Evolutionary conservation across 192 early-diverging fungal genomes (phyloP).

Genomic region (Umbelopsis ramanniana): DNA sequence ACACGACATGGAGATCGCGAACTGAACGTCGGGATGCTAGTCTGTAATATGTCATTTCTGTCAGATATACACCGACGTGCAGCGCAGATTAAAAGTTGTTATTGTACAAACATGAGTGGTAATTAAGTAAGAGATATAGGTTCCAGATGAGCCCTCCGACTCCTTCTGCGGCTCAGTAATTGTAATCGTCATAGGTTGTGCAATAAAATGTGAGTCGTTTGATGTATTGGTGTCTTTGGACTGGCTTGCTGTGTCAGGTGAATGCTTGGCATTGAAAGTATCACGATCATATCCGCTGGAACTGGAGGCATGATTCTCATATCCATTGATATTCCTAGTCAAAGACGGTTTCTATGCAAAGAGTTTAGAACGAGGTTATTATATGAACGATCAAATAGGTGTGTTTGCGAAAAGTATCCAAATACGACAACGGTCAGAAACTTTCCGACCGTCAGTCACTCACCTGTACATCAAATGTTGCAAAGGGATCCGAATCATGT

Average conservation of each 20-base stretch:
- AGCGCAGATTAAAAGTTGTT: not conserved
- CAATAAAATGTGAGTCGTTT: slow-evolving; percentile 1
- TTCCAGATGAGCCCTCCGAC: slow-evolving; percentile 80
- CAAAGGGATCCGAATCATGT: slow-evolving; percentile 10
- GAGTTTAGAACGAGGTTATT: not conserved
- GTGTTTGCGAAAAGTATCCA: too few relatives aligned
- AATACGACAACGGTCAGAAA: not conserved
- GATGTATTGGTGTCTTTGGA: not conserved
- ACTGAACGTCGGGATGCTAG: slow-evolving; percentile 58
- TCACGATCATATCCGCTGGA: slow-evolving; percentile 5
- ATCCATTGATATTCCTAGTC: not conserved
- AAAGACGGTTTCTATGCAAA: not conserved
- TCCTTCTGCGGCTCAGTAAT: slow-evolving; percentile 88
- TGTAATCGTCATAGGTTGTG: slow-evolving; percentile 56
- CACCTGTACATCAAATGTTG: slow-evolving; percentile 11
- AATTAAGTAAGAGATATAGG: slow-evolving; percentile 85
- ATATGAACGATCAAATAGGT: too few relatives aligned
- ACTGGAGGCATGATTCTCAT: not conserved
- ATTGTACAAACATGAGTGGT: slow-evolving; percentile 64
- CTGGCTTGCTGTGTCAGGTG: not conserved
- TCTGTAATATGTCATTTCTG: slow-evolving; percentile 47
- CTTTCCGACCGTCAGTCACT: slow-evolving; percentile 11
- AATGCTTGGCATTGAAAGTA: slow-evolving; percentile 10
- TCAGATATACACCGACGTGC: not conserved
- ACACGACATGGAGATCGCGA: slow-evolving; percentile 61